Evolutionary conservation across 1,139 yeast genomes (phyloP).

Genomic region (Kodamaea suecica): DNA sequence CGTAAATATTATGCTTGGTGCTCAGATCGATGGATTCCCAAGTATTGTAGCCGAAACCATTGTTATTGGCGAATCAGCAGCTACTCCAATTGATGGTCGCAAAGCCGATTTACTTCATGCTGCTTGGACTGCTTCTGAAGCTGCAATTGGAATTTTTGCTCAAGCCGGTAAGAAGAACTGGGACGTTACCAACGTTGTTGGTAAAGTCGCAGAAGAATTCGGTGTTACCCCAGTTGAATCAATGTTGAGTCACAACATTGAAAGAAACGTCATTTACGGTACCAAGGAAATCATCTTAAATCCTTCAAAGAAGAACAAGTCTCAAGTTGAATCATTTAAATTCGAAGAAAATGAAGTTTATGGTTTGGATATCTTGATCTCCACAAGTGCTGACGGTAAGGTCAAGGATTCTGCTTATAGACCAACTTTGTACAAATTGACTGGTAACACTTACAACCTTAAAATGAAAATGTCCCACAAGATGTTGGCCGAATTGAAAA

Average conservation of each 20-base stretch:
- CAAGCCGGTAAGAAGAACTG: constrained; percentile 70
- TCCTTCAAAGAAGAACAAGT: constrained; percentile 67
- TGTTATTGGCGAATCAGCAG: constrained; percentile 49
- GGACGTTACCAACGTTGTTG: constrained; percentile 72
- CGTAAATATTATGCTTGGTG: constrained; percentile 73
- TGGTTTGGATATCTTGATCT: constrained; percentile 70
- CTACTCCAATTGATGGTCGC: constrained; percentile 48
- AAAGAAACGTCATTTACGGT: constrained; percentile 67
- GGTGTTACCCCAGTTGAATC: constrained; percentile 69
- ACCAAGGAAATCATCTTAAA: constrained; percentile 74
- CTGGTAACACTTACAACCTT: constrained; percentile 65
- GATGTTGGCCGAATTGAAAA: constrained; percentile 61
- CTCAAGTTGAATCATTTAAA: constrained; percentile 59
- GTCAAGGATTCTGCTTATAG: constrained; percentile 58
- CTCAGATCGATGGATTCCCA: constrained; percentile 76
- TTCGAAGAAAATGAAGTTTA: constrained; percentile 78
- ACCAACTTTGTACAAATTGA: constrained; percentile 72
- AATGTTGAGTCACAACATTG: constrained; percentile 75
- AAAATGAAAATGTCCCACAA: constrained; percentile 72
- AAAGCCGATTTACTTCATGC: constrained; percentile 70
- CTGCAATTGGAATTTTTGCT: constrained; percentile 63
- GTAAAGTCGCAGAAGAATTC: constrained; percentile 58
- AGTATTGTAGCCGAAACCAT: constrained; percentile 69
- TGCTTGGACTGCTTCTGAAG: constrained; percentile 77
- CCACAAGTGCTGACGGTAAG: constrained; percentile 68